Conservation (phyloP, 2,329 filamentous ascomycete species). For the Colletotrichum brevisporum region DNA sequence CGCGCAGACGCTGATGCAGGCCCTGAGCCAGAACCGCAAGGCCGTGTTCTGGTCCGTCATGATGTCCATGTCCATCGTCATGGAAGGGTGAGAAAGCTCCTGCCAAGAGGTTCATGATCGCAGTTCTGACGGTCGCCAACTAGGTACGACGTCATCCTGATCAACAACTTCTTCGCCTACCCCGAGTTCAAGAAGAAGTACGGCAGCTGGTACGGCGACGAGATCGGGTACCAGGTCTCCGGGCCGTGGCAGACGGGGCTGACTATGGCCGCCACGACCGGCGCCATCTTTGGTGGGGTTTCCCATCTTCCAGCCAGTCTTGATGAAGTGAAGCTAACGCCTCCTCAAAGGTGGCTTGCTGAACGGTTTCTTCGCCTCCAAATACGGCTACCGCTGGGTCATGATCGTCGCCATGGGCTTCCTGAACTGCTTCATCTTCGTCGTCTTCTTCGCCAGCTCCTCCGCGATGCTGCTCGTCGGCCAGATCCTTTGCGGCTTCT, state of each 20-base stretch:
- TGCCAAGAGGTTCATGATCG: no score
- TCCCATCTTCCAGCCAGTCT: conserved; percentile 53
- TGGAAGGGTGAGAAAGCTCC: conserved; percentile 65
- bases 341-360: conserved; percentile 49
- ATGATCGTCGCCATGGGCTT: conserved; percentile 50
- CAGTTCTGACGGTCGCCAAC: no score
- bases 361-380: conserved; percentile 58
- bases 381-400: conserved; percentile 60
- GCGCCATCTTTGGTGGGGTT: conserved; percentile 49
- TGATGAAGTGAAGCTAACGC: background rate
- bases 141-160: conserved; percentile 45
- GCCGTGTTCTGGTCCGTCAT: conserved; percentile 55
- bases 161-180: conserved; percentile 61
- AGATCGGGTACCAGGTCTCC: conserved; percentile 61
- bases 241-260: conserved; percentile 67
- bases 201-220: conserved; percentile 50
- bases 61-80: conserved; percentile 61
- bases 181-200: conserved; percentile 56
- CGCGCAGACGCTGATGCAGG: conserved; percentile 45
- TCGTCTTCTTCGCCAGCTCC: conserved; percentile 62
- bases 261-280: conserved; percentile 57
- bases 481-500: conserved; percentile 61
- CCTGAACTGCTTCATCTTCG: conserved; percentile 60
- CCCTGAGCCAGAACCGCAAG: conserved; percentile 50
- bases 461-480: conserved; percentile 59